A percentile compares a stretch with the other conserved stretches of the same genome.
Conservation (phyloP, 768 basidiomycete genomes). For the Dioszegia crocea region DNA sequence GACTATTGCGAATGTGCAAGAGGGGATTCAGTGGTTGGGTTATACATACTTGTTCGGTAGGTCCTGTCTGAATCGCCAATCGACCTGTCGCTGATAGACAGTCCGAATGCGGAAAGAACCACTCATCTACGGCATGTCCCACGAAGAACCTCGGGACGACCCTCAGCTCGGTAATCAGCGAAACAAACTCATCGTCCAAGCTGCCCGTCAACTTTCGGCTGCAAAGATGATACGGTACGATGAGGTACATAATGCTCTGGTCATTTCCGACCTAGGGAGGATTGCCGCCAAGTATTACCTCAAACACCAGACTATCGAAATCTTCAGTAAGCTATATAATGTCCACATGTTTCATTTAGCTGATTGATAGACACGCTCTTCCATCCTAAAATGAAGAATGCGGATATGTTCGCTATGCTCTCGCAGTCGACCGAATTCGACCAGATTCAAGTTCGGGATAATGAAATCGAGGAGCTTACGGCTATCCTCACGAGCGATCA, state of each 20-base stretch:
- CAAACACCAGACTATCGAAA: conserved; percentile 73
- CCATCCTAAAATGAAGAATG: conserved; percentile 80
- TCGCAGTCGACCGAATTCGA: conserved; percentile 93
- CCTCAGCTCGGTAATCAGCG: conserved; percentile 68
- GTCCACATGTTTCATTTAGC: background rate
- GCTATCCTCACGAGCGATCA: conserved; percentile 58
- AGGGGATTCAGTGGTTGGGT: conserved; percentile 90
- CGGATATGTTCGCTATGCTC: conserved; percentile 80
- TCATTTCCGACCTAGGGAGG: conserved; percentile 83
- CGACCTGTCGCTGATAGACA: background rate
- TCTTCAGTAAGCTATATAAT: conserved; percentile 58
- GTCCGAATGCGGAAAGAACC: conserved; percentile 14
- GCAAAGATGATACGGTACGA: conserved; percentile 80
- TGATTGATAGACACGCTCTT: conserved; percentile 57
- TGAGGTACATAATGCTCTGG: conserved; percentile 57
- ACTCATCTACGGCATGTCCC: conserved; percentile 56
- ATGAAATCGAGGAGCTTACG: conserved; percentile 78
- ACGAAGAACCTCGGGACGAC: conserved; percentile 66
- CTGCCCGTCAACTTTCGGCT: conserved; percentile 64
- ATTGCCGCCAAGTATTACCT: conserved; percentile 98
- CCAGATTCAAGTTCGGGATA: conserved; percentile 89
- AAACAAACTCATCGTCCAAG: conserved; percentile 61
- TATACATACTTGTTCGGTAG: conserved; percentile 82
- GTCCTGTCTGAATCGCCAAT: conserved; percentile 53
- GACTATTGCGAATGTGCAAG: conserved; percentile 78